Evolutionary conservation across 2,329 filamentous ascomycete genomes (phyloP).

Genomic region (Fusarium virguliforme): DNA sequence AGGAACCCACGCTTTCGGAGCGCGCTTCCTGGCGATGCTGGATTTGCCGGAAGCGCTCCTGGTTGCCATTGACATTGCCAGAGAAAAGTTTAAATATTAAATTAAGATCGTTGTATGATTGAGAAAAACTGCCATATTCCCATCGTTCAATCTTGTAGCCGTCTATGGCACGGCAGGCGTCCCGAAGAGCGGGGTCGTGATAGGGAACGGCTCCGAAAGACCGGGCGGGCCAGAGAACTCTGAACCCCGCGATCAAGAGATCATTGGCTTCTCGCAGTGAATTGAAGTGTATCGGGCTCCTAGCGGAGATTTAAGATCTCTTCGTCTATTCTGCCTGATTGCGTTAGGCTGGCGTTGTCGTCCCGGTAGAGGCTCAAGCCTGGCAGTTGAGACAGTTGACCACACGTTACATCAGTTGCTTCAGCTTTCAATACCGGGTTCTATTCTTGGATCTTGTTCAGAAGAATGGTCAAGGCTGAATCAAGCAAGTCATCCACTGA

Average conservation of each 20-base stretch:
- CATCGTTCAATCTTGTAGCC: not conserved
- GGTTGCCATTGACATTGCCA: conserved; percentile 30
- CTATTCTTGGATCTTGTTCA: not conserved
- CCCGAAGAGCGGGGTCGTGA: conserved; percentile 16
- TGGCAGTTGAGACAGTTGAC: conserved; percentile 2
- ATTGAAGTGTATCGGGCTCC: too few species aligned
- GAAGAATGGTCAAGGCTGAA: not conserved
- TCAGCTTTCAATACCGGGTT: not conserved
- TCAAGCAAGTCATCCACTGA: conserved; percentile 1
- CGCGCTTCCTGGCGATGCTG: conserved; percentile 35
- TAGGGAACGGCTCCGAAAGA: conserved; percentile 1
- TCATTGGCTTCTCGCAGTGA: not conserved
- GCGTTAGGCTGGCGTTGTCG: conserved; percentile 20
- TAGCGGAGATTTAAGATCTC: conserved; percentile 9
- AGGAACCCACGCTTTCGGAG: conserved; percentile 37
- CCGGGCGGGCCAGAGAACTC: not conserved
- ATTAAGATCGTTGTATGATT: not conserved
- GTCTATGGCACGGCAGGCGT: conserved; percentile 4
- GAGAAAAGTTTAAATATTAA: not conserved
- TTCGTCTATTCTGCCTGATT: conserved; percentile 40
- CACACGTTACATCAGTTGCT: not conserved
- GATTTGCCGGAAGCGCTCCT: conserved; percentile 23
- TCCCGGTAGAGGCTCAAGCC: not conserved
- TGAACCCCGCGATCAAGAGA: not conserved
- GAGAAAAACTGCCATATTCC: conserved; percentile 16